Conservation (phyloP, 164 flowering plant genomes). For the Amborella trichopoda region DNA sequence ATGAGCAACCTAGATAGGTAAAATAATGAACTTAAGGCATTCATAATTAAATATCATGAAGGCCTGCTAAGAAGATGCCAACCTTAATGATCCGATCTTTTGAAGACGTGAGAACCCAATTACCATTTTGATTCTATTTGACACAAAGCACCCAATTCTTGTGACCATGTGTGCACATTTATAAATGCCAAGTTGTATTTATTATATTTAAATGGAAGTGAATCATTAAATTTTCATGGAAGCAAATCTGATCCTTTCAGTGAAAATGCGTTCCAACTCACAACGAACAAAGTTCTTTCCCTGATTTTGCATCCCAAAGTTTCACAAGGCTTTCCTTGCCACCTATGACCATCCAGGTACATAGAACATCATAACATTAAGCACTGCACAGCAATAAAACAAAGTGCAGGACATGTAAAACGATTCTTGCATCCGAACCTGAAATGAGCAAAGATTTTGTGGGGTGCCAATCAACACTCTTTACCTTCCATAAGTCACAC, state of each 20-base stretch:
- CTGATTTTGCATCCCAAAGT: constrained; percentile 97
- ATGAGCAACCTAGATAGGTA: no score
- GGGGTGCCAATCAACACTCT: constrained; percentile 99
- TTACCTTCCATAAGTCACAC: constrained; percentile 99
- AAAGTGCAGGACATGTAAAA: no score
- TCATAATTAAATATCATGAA: no score
- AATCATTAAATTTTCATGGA: no score
- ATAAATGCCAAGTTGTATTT: no score
- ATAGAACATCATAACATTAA: no score
- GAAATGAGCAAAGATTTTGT: constrained; percentile 90
- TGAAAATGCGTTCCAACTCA: constrained; percentile 36
- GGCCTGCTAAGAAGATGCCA: no score
- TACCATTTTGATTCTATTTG: constrained; percentile 98
- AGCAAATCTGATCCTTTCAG: no score
- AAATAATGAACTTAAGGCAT: no score
- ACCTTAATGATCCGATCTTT: constrained; percentile 99
- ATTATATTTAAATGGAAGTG: no score
- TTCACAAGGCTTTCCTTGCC: constrained; percentile 98
- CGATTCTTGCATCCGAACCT: constrained; percentile 43
- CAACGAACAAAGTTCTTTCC: constrained; percentile 91
- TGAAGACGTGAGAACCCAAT: constrained; percentile 94
- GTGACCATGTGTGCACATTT: constrained; percentile 98
- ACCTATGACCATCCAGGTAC: constrained; percentile 40
- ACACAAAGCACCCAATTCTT: constrained; percentile 89
- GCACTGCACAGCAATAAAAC: no score